Percentiles rank a stretch among this genome's conserved stretches.
phyloP scores from a whole-genome alignment of 192 early-diverging fungal species.

The Piromyces sp. region DNA sequence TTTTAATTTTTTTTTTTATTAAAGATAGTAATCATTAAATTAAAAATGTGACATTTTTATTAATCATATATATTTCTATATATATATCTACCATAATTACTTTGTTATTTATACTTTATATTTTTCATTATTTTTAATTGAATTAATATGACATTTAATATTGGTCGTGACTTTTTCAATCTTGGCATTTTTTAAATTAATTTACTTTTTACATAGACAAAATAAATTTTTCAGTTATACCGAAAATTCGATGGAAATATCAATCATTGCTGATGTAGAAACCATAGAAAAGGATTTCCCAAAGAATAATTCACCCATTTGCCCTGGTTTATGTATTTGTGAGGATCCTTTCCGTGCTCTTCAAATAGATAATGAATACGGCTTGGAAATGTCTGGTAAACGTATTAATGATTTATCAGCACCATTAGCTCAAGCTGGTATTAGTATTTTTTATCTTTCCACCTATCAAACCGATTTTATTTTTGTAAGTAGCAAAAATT shows the following conservation, averaged over 20 bases:
- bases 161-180: too few species aligned
- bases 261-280: constrained; percentile 37
- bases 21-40: too few species aligned
- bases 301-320: constrained; percentile 1
- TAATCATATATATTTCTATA: too few species aligned
- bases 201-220: constrained; percentile 3
- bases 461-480: constrained; percentile 59
- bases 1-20: too few species aligned
- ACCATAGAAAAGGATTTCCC: constrained; percentile 36
- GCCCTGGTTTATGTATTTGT: constrained; percentile 24
- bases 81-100: too few species aligned
- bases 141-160: too few species aligned
- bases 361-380: constrained; percentile 40
- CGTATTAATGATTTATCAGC: constrained; percentile 40
- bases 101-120: too few species aligned
- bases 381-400: constrained; percentile 37
- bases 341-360: constrained; percentile 43
- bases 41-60: too few species aligned
- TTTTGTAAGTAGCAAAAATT: too few species aligned
- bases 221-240: constrained; percentile 46
- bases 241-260: constrained; percentile 49
- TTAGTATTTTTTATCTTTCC: constrained; percentile 55
- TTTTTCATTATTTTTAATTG: too few species aligned
- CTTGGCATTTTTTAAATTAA: too few species aligned
- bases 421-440: constrained; percentile 31